phyloP scores from a whole-genome alignment of 768 basidiomycete genomes.

The Pleurotus eryngii region DNA sequence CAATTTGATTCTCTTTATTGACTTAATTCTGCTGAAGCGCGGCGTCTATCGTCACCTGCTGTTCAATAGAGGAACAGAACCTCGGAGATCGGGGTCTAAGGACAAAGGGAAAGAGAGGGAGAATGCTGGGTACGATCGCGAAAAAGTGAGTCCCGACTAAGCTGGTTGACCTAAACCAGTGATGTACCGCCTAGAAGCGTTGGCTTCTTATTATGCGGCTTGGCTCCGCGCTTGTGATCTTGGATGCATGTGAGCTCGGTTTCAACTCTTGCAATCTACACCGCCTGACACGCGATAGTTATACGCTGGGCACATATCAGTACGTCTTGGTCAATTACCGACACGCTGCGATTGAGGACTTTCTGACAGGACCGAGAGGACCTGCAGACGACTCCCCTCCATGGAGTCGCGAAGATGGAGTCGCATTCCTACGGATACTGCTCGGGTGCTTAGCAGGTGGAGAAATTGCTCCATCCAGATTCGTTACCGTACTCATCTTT shows the following conservation, averaged over 20 bases:
- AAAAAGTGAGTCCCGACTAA: constrained; percentile 20
- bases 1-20: constrained; percentile 64
- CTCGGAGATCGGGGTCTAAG: constrained; percentile 34
- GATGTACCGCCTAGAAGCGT: constrained; percentile 39
- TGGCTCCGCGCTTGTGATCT: constrained; percentile 52
- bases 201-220: constrained; percentile 60
- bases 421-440: constrained; percentile 54
- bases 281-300: constrained; percentile 37
- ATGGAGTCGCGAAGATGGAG: constrained; percentile 51
- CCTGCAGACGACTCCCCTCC: constrained; percentile 31
- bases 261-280: constrained; percentile 4
- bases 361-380: constrained; percentile 34
- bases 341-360: background rate
- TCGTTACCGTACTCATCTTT: background rate
- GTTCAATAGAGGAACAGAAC: constrained; percentile 73
- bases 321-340: constrained; percentile 22
- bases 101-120: background rate
- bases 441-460: constrained; percentile 63
- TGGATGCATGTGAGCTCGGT: constrained; percentile 67
- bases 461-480: constrained; percentile 6
- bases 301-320: constrained; percentile 77
- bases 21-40: constrained; percentile 78
- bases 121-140: background rate
- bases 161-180: background rate
- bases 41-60: constrained; percentile 80